Evolutionary conservation across 208 protist genomes (phyloP).

Genomic region (Leishmania tarentolae): DNA sequence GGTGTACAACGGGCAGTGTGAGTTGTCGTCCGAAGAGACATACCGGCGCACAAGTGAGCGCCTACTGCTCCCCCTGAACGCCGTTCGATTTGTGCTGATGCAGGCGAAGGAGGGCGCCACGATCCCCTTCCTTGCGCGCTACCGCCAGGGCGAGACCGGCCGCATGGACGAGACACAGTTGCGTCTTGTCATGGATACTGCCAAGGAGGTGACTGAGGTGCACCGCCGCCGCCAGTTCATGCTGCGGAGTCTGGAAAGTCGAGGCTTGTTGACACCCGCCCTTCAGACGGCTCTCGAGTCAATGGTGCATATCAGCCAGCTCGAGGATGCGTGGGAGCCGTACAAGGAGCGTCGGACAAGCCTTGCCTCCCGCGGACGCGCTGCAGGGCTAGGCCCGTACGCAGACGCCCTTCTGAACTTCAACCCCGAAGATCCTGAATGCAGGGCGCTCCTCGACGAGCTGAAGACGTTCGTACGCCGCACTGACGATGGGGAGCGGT

Average conservation of each 20-base stretch:
- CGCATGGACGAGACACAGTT: conserved; percentile 68
- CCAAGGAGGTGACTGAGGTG: conserved; percentile 71
- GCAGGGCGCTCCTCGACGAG: conserved; percentile 33
- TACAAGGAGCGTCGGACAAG: conserved; percentile 81
- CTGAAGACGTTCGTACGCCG: conserved; percentile 23
- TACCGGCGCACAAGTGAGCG: conserved; percentile 45
- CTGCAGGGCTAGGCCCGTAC: conserved; percentile 69
- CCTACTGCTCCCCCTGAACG: conserved; percentile 30
- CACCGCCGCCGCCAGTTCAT: conserved; percentile 78
- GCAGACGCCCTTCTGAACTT: conserved; percentile 46
- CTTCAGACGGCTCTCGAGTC: conserved; percentile 43
- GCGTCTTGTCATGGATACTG: conserved; percentile 62
- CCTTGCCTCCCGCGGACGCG: conserved; percentile 70
- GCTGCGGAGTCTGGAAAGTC: conserved; percentile 68
- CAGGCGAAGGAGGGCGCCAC: conserved; percentile 73
- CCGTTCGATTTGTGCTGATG: conserved; percentile 60
- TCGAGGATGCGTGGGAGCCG: conserved; percentile 86
- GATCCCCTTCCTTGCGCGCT: conserved; percentile 89
- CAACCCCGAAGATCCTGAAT: conserved; percentile 10
- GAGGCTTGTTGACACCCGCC: conserved; percentile 67
- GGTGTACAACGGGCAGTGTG: conserved; percentile 22
- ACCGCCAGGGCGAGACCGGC: conserved; percentile 80
- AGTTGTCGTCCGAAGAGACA: conserved; percentile 30
- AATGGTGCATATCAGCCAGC: conserved; percentile 72
- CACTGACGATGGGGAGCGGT: conserved; percentile 52